Conservation (phyloP, 2,329 filamentous ascomycete species). For the Sodiomyces alkalinus region DNA sequence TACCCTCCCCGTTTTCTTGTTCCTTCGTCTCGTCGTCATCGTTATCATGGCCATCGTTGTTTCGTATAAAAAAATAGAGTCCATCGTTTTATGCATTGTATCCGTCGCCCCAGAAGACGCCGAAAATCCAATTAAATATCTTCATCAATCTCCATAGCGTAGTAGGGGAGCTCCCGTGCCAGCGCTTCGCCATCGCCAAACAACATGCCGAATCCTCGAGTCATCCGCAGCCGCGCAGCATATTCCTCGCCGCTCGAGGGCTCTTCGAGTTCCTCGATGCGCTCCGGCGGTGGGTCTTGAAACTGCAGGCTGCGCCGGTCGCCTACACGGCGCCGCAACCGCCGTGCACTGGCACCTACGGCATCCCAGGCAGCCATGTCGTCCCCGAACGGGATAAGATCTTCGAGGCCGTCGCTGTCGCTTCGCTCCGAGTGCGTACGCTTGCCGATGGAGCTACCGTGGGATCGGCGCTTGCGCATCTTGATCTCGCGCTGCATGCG, state of each 20-base stretch:
- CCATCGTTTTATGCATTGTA: slow-evolving; percentile 1
- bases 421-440: slow-evolving; percentile 38
- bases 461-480: slow-evolving; percentile 29
- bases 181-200: slow-evolving; percentile 16
- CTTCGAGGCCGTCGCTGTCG: slow-evolving; percentile 27
- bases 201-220: slow-evolving; percentile 2
- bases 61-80: no score
- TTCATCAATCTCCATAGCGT: slow-evolving; percentile 29
- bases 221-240: slow-evolving; percentile 13
- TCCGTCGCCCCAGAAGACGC: background rate
- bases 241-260: slow-evolving; percentile 31
- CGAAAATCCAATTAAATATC: slow-evolving; percentile 1
- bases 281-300: slow-evolving; percentile 31
- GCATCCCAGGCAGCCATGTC: slow-evolving; percentile 22
- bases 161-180: slow-evolving; percentile 34
- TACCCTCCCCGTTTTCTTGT: no score
- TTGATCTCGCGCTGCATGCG: slow-evolving; percentile 25
- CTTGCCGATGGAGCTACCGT: slow-evolving; percentile 39
- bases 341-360: slow-evolving; percentile 30
- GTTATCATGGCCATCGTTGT: no score
- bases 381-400: slow-evolving; percentile 15
- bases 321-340: slow-evolving; percentile 29
- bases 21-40: no score
- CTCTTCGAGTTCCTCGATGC: slow-evolving; percentile 39
- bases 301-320: slow-evolving; percentile 32